A percentile compares a stretch with the other conserved stretches of the same genome.
phyloP scores from a whole-genome alignment of 83 land plant species.

The Diphasiastrum complanatum region DNA sequence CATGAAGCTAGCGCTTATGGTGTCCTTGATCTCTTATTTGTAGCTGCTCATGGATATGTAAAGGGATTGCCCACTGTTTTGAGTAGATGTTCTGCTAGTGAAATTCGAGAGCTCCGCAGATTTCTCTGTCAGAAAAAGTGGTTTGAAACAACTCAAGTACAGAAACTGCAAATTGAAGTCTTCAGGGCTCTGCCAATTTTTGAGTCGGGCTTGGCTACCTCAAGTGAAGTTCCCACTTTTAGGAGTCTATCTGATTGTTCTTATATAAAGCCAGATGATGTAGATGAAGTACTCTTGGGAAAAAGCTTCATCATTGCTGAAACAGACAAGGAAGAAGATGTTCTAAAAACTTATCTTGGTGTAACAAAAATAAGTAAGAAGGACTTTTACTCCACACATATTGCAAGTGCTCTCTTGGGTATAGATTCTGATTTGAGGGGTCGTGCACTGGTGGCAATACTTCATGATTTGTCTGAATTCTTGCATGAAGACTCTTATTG shows the following conservation, averaged over 20 bases:
- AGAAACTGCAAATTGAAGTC: conserved; percentile 41
- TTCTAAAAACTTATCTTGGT: conserved; percentile 44
- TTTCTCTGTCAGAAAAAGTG: conserved; percentile 82
- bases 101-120: conserved; percentile 71
- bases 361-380: conserved; percentile 49
- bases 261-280: conserved; percentile 58
- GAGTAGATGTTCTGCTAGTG: conserved; percentile 44
- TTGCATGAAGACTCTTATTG: conserved; percentile 46
- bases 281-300: conserved; percentile 57
- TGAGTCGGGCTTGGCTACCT: conserved; percentile 42
- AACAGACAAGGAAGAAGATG: conserved; percentile 65
- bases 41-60: conserved; percentile 34
- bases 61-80: conserved; percentile 40
- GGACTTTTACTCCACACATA: conserved; percentile 54
- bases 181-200: conserved; percentile 68
- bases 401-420: conserved; percentile 40
- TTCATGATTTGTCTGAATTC: conserved; percentile 26
- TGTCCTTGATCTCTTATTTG: conserved; percentile 55
- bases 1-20: conserved; percentile 76
- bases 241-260: conserved; percentile 42
- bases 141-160: conserved; percentile 48
- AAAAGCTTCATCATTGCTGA: conserved; percentile 56
- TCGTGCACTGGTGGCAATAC: conserved; percentile 46
- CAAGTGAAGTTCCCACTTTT: conserved; percentile 41
- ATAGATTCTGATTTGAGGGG: conserved; percentile 39